phyloP scores from a whole-genome alignment of 1,284 basidiomycete genomes.

The Coniophora puteana region DNA sequence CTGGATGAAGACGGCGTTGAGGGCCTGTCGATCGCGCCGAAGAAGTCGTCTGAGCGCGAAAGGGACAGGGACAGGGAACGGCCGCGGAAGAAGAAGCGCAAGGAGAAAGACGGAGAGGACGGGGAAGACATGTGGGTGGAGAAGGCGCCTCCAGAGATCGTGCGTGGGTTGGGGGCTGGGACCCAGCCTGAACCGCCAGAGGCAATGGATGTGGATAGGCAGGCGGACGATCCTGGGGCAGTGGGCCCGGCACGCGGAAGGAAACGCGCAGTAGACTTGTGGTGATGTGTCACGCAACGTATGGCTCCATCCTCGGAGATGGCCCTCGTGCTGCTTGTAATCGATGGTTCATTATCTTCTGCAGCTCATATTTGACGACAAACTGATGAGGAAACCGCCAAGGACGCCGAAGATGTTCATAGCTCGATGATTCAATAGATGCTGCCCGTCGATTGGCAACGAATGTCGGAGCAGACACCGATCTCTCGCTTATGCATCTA shows the following conservation, averaged over 20 bases:
- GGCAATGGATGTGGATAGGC: conserved; percentile 10
- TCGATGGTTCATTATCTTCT: background rate
- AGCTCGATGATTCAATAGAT: background rate
- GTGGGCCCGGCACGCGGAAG: conserved; percentile 36
- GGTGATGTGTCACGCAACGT: conserved; percentile 33
- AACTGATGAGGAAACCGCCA: background rate
- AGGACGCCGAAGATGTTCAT: background rate
- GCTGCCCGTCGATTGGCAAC: background rate
- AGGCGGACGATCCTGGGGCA: conserved; percentile 12
- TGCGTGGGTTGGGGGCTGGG: conserved; percentile 14
- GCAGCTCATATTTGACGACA: background rate
- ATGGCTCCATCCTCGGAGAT: background rate
- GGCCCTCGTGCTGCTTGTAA: background rate
- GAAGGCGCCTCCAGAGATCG: conserved; percentile 20
- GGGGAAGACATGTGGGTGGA: conserved; percentile 31
- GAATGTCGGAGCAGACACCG: no score
- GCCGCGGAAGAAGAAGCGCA: conserved; percentile 43
- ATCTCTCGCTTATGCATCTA: no score
- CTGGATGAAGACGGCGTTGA: conserved; percentile 55
- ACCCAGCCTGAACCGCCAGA: conserved; percentile 4
- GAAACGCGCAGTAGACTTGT: conserved; percentile 66
- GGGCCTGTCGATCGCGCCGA: conserved; percentile 26
- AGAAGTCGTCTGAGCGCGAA: conserved; percentile 23
- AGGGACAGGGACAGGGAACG: conserved; percentile 41
- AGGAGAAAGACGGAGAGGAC: conserved; percentile 34